Evolutionary conservation across 2,329 filamentous ascomycete species (phyloP).

Genomic region (Aspergillus sp.): DNA sequence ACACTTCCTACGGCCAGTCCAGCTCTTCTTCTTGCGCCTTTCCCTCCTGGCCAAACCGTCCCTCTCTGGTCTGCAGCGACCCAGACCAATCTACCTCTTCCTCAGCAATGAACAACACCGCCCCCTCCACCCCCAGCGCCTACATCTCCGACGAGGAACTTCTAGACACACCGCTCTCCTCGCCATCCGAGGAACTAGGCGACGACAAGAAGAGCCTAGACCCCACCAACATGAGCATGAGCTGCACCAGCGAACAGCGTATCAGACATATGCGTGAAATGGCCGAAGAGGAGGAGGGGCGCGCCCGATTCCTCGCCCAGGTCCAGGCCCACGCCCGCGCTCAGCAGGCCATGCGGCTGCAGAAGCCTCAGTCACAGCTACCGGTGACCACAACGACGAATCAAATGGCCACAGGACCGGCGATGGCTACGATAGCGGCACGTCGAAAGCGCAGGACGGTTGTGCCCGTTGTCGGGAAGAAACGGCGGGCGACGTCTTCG

Average conservation of each 20-base stretch:
- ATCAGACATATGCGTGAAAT: constrained; percentile 30
- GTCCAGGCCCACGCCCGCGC: constrained; percentile 37
- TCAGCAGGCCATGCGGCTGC: constrained; percentile 31
- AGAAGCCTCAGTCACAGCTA: constrained; percentile 26
- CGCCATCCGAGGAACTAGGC: background rate
- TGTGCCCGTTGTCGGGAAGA: constrained; percentile 9
- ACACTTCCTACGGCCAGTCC: constrained; percentile 30
- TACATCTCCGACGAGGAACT: constrained; percentile 40
- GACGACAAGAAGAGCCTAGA: background rate
- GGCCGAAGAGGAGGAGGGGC: constrained; percentile 31
- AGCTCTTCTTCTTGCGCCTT: constrained; percentile 38
- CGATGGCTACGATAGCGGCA: constrained; percentile 10
- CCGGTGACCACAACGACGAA: background rate
- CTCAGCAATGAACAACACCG: background rate
- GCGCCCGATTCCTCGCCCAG: constrained; percentile 33
- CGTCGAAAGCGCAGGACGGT: constrained; percentile 11
- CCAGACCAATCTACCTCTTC: constrained; percentile 11
- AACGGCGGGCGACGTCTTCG: constrained; percentile 15
- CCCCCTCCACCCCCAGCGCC: constrained; percentile 26
- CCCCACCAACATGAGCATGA: constrained; percentile 5
- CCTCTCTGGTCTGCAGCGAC: constrained; percentile 29
- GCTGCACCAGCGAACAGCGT: constrained; percentile 35
- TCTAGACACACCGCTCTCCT: constrained; percentile 24
- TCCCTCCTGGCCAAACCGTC: constrained; percentile 39
- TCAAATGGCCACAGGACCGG: background rate